Base-by-base conservation (phyloP, 352 stramenopile genomes). In the Plasmopara muralis region DNA sequence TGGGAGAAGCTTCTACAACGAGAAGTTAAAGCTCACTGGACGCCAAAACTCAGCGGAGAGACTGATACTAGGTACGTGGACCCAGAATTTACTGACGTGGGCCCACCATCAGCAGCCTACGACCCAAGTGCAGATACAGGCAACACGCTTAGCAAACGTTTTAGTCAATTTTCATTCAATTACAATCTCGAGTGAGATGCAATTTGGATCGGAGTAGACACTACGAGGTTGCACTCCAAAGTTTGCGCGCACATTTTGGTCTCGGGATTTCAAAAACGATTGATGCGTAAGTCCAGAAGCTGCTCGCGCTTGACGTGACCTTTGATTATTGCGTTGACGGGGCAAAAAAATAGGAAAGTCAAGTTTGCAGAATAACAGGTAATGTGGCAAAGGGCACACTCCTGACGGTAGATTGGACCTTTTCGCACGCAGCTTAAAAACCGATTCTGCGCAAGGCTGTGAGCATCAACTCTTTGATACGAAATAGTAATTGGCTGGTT, bases 361-460 rank as follows among this genome's bases (percentile, higher is more conserved):
- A 13, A 98, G 60, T 31, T 83, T 25, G 20, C 20, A 25, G 3
- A 25, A 3, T 25, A 25, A 25, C 3, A 1, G 20, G 20, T 25
- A 3, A 1, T 25, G 1, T 25, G 20, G 20, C 20, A 25, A 25
- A 3, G 20, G 20, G 3, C 20, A 25, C 3, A 25, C 20, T 3
- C 20, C 3, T 25, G 20, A 25, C 20, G 20, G 20, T 25, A 25
- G 20, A 25, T 25, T 3, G 20, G 3, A 25, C 3, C 3, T 25
- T 1, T 25, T 25, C 20, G 20, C 20, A 25, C 20, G 20, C 20
- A 25, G 20, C 1, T 25, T 25, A 25, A 25, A 25, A n/a, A n/a
- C n/a, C n/a, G n/a, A n/a, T n/a, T n/a, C n/a, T n/a, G 20, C 86
- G 58, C 85, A 97, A 98, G 46, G 92, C 97, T 16, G 96, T 99